Evolutionary conservation across 108 stramenopile species (phyloP), one percentile per base, ranked within the genome.

Genomic region (Cafeteria roenbergensis): DNA sequence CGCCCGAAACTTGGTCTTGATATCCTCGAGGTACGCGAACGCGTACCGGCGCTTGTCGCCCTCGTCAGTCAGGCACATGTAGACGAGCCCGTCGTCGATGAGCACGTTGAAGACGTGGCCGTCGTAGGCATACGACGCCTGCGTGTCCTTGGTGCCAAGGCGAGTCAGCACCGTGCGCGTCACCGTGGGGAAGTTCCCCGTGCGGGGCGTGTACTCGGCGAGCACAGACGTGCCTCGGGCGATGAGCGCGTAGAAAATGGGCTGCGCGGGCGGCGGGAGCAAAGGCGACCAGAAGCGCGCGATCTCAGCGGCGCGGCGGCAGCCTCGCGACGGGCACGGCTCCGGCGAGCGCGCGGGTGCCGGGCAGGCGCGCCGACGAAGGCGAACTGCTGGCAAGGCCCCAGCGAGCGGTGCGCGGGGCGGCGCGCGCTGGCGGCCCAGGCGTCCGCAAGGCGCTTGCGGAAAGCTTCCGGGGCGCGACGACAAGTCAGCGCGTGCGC

Each of bases 131-230:
- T 86, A 90, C 29, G 87, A 87, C 87, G 87, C 86, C 31, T 78
- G 74, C n/a, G 85, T 83, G 80, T 92, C 92, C 52, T 75, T 69
- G 9, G 73, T 67, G 4, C 90, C 89, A 61, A 99, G 96, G 31
- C 92, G 93, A 32, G 85, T 82, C 26, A 99, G 78, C 22, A 99
- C 79, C 2, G 95, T 90, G 42, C 95, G 74, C 0, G 98, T 95
- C 12, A 99, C 88, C 0, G 95, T 95, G 9, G 98, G 92, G 60
- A 99, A 99, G 73, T 99, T 99, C 85, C 91, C 92, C 32, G 86
- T 84, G 33, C 89, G 81, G 26, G 85, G 74, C 1, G 94, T 93
- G 65, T 90, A 83, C 71, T 99, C 97, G 22, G 93, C 90, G 29
- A 99, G 79, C 48, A 96, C 94, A 22, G 90, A 87, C 75, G 87